A percentile compares a stretch with the other conserved stretches of the same genome.
phyloP scores from a whole-genome alignment of 371 early-diverging fungal species.

The Coemansia sp. region DNA sequence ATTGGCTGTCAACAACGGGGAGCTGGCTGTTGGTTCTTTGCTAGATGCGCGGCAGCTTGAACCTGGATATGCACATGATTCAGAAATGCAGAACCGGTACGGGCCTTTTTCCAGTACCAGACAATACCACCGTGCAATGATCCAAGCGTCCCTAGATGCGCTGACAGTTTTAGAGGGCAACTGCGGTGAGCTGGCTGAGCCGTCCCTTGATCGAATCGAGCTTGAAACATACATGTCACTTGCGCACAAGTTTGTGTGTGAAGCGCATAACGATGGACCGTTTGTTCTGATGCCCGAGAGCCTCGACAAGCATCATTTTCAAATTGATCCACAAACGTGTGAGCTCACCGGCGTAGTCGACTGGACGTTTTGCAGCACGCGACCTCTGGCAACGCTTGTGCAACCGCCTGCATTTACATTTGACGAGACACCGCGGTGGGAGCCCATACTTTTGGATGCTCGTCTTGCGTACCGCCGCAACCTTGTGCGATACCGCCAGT shows the following conservation, averaged over 20 bases:
- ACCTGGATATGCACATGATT: slow-evolving; percentile 13
- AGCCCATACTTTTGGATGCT: slow-evolving; percentile 16
- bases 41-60: slow-evolving; percentile 30
- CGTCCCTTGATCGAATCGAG: slow-evolving; percentile 23
- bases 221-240: slow-evolving; percentile 6
- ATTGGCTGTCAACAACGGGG: slow-evolving; percentile 8
- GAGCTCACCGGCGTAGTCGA: slow-evolving; percentile 26
- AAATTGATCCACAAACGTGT: slow-evolving; percentile 6
- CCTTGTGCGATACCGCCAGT: slow-evolving; percentile 36
- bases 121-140: slow-evolving; percentile 23
- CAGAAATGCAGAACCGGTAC: not conserved
- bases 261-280: not conserved
- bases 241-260: slow-evolving; percentile 5
- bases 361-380: slow-evolving; percentile 29
- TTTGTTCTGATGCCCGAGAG: slow-evolving; percentile 40
- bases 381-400: slow-evolving; percentile 21
- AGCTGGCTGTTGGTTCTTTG: slow-evolving; percentile 23
- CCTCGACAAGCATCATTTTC: slow-evolving; percentile 31
- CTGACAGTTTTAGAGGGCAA: not conserved
- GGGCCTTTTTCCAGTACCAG: slow-evolving; percentile 21
- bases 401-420: slow-evolving; percentile 43
- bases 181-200: not conserved
- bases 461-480: slow-evolving; percentile 34
- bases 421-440: slow-evolving; percentile 45
- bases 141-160: slow-evolving; percentile 25